A percentile compares a stretch with the other conserved stretches of the same genome.
Evolutionary conservation across 495 filamentous ascomycete genomes (phyloP).

Genomic region (Alectoria sarmentosa): DNA sequence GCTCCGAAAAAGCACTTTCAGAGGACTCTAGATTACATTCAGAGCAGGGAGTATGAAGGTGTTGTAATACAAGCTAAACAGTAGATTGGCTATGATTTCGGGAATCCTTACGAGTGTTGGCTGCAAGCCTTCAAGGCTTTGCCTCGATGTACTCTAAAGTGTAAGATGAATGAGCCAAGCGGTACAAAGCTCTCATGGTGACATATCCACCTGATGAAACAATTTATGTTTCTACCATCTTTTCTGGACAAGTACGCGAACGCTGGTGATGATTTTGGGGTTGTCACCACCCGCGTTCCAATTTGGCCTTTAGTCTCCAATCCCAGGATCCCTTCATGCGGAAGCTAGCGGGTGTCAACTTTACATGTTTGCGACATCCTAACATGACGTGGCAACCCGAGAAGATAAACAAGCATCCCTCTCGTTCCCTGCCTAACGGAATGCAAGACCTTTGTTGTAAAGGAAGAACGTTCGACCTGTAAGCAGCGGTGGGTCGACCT

Average conservation of each 20-base stretch:
- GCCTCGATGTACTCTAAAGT: not conserved
- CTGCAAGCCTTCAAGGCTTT: not conserved
- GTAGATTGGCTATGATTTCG: not conserved
- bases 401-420: not conserved
- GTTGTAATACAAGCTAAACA: conserved; percentile 70
- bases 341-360: not conserved
- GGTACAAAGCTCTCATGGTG: not conserved
- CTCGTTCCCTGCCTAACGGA: not conserved
- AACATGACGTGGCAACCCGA: not conserved
- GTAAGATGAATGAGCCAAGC: not conserved
- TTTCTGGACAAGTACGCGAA: not conserved
- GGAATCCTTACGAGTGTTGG: not conserved
- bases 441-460: not conserved
- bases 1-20: conserved; percentile 86
- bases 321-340: not conserved
- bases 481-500: not conserved
- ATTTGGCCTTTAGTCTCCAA: not conserved
- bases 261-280: not conserved
- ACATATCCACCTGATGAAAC: not conserved
- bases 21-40: conserved; percentile 89
- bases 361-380: not conserved
- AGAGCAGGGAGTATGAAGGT: conserved; percentile 85
- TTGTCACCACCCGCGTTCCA: not conserved
- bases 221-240: not conserved
- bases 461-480: not conserved